A percentile compares a stretch with the other conserved stretches of the same genome.
phyloP scores from a whole-genome alignment of 2,329 filamentous ascomycete genomes.

The Cadophora malorum region DNA sequence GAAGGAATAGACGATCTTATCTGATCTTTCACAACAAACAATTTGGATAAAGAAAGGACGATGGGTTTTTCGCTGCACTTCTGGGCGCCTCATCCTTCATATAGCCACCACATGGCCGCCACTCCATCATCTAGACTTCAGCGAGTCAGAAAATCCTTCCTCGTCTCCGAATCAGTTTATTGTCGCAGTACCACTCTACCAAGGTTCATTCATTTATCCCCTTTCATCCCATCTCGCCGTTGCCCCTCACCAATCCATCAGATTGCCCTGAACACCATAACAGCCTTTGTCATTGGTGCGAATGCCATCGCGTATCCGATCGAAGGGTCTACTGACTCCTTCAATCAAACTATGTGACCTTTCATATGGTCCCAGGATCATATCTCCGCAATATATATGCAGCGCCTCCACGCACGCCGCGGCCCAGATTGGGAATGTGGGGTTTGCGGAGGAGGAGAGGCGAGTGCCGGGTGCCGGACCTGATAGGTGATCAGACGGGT shows the following conservation, averaged over 20 bases:
- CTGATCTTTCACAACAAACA: neutral
- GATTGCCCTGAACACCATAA: neutral
- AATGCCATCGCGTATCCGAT: neutral
- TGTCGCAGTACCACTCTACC: neutral
- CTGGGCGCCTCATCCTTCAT: neutral
- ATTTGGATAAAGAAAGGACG: constrained; percentile 17
- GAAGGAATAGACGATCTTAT: neutral
- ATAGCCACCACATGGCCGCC: constrained; percentile 14
- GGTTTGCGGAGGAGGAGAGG: constrained; percentile 12
- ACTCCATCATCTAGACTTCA: neutral
- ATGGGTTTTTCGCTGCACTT: neutral
- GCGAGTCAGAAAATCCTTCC: neutral
- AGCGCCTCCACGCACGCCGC: constrained; percentile 22
- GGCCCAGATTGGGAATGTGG: constrained; percentile 19
- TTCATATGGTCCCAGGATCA: constrained; percentile 17
- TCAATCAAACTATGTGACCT: constrained; percentile 13
- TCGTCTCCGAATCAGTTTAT: neutral
- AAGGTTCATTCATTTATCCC: constrained; percentile 11
- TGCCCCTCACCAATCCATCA: neutral
- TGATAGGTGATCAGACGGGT: neutral
- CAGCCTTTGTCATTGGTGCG: constrained; percentile 2
- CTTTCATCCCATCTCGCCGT: constrained; percentile 7
- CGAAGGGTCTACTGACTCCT: constrained; percentile 17
- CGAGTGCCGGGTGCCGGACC: constrained; percentile 20
- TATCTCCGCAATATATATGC: constrained; percentile 19